These are phyloP conservation scores for Pestalotiopsis sp. DNA, from an alignment of 2,329 filamentous ascomycete species.

Conservation along the genomic window DNA sequence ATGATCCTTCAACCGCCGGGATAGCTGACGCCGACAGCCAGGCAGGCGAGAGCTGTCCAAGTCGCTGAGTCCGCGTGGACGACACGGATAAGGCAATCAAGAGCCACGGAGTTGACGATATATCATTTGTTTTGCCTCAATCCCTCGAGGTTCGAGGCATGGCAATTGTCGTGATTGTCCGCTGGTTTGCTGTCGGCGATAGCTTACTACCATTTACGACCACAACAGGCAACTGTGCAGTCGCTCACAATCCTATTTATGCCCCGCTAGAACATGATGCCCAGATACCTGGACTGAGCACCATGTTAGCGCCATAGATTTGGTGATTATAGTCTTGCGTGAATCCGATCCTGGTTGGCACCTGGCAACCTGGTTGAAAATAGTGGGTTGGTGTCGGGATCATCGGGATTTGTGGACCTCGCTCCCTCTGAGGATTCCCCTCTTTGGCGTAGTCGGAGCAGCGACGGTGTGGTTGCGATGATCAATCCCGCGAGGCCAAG, in stretches of 20 bases:
- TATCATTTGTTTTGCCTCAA: not conserved
- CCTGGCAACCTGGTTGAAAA: not conserved
- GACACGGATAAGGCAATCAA: not conserved
- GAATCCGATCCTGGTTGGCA: not conserved
- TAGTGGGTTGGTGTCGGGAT: not conserved
- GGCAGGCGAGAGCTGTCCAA: not conserved
- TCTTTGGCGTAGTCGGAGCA: not conserved
- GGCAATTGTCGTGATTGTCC: not conserved
- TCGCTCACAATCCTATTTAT: constrained; percentile 4
- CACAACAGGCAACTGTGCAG: constrained; percentile 4
- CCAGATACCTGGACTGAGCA: not conserved
- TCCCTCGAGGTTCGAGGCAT: not conserved
- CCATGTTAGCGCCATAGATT: not conserved
- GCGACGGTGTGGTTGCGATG: not conserved
- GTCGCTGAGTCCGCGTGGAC: not conserved
- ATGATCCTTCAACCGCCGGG: not conserved
- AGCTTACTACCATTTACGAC: not conserved
- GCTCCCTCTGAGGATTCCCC: not conserved
- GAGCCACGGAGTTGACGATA: not conserved
- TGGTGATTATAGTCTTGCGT: not conserved
- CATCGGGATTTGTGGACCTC: not conserved
- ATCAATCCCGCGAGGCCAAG: not conserved
- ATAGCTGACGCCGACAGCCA: not conserved
- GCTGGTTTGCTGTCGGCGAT: not conserved
- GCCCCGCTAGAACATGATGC: not conserved